Percentiles rank a stretch among this genome's conserved stretches.
Evolutionary conservation across 352 stramenopile species (phyloP).

Genomic region (Globisporangium megalacanthum): DNA sequence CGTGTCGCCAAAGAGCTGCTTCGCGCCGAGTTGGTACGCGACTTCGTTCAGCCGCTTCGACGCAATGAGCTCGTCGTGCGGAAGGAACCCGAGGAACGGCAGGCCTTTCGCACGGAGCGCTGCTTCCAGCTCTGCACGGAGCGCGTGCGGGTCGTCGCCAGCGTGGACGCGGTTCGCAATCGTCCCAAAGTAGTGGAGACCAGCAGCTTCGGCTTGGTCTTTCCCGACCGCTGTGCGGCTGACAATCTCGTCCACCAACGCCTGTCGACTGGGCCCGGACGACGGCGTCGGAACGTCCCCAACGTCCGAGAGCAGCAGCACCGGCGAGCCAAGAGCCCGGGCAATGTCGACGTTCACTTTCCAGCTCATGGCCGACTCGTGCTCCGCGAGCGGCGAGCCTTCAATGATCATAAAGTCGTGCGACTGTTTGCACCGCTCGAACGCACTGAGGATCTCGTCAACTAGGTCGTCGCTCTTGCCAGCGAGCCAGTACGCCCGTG

Average conservation of each 20-base stretch:
- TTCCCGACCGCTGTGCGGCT: slow-evolving; percentile 47
- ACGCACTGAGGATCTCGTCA: slow-evolving; percentile 62
- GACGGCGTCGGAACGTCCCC: slow-evolving; percentile 12
- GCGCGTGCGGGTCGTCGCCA: slow-evolving; percentile 30
- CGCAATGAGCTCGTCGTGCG: slow-evolving; percentile 58
- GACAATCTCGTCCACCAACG: slow-evolving; percentile 46
- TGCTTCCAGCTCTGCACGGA: slow-evolving; percentile 26
- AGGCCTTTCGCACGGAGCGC: slow-evolving; percentile 35
- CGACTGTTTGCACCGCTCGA: slow-evolving; percentile 39
- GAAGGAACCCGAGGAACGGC: slow-evolving; percentile 63
- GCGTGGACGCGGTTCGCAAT: slow-evolving; percentile 67
- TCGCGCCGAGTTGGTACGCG: slow-evolving; percentile 53
- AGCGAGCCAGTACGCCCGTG: slow-evolving; percentile 43
- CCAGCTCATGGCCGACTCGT: slow-evolving; percentile 72
- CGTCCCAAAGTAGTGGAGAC: slow-evolving; percentile 61
- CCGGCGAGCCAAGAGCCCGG: slow-evolving; percentile 54
- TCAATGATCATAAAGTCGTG: slow-evolving; percentile 87
- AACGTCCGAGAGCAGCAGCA: slow-evolving; percentile 64
- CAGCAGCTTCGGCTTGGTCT: slow-evolving; percentile 52
- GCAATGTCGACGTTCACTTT: slow-evolving; percentile 78
- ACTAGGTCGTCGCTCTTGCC: slow-evolving; percentile 63
- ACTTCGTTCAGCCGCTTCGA: slow-evolving; percentile 80
- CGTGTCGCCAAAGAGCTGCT: slow-evolving; percentile 52
- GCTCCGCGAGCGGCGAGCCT: slow-evolving; percentile 55
- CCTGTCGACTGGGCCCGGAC: not conserved